Evolutionary conservation across 2,329 filamentous ascomycete genomes (phyloP).

Genomic region (Acephala macrosclerotiorum): DNA sequence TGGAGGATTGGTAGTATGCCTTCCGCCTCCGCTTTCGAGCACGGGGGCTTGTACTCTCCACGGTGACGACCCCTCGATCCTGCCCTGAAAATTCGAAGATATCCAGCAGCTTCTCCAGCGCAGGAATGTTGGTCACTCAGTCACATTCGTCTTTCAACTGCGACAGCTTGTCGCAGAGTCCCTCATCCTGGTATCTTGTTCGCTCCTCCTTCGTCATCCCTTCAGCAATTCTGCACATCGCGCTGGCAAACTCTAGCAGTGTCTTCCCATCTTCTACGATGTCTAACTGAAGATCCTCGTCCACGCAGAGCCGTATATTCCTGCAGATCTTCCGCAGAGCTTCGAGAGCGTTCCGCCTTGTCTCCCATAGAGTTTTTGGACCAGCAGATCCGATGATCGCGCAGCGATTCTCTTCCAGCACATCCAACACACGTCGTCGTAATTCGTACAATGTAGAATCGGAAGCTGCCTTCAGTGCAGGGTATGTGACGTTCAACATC

Average conservation of each 20-base stretch:
- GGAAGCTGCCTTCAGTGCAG: conserved; percentile 7
- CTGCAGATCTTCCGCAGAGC: conserved; percentile 30
- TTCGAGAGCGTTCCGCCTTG: conserved; percentile 28
- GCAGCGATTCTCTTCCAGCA: conserved; percentile 2
- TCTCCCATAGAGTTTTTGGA: conserved; percentile 23
- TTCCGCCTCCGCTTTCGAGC: not conserved
- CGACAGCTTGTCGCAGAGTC: conserved; percentile 27
- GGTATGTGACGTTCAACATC: conserved; percentile 25
- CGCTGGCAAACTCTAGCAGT: conserved; percentile 19
- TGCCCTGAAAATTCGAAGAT: conserved; percentile 7
- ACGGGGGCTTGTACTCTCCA: not conserved
- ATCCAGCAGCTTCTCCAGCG: conserved; percentile 10
- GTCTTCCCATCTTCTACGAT: conserved; percentile 16
- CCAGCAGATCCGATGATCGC: conserved; percentile 7
- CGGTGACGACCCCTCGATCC: not conserved
- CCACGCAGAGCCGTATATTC: conserved; percentile 27
- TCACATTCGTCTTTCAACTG: conserved; percentile 28
- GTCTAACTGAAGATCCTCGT: conserved; percentile 14
- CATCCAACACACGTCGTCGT: conserved; percentile 8
- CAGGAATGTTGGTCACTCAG: conserved; percentile 22
- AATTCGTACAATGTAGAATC: conserved; percentile 19
- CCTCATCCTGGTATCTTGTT: conserved; percentile 29
- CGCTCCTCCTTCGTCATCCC: conserved; percentile 9
- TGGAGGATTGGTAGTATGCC: conserved; percentile 7
- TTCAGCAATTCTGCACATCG: conserved; percentile 20